Evolutionary conservation across 2,329 filamentous ascomycete species (phyloP).

Genomic region (Trichoderma sp.): DNA sequence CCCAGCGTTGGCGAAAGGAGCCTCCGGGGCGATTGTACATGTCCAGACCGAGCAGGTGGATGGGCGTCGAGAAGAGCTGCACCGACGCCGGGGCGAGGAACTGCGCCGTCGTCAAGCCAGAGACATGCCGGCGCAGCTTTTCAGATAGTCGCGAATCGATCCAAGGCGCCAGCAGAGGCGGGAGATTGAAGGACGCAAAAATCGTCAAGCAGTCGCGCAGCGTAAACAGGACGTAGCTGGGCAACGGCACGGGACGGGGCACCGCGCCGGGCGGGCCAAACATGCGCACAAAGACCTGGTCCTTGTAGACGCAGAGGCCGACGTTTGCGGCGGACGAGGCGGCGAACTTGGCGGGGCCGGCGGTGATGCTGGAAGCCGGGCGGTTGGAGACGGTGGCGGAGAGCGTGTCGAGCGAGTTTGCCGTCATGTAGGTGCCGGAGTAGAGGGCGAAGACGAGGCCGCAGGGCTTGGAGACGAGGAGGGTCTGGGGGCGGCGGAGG

Average conservation of each 20-base stretch:
- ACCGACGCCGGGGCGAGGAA: conserved; percentile 78
- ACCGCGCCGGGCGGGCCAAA: conserved; percentile 65
- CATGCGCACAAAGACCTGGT: conserved; percentile 79
- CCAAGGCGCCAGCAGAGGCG: conserved; percentile 71
- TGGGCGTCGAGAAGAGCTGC: conserved; percentile 77
- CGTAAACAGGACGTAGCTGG: conserved; percentile 78
- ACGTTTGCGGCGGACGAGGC: conserved; percentile 83
- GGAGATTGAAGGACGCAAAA: conserved; percentile 89
- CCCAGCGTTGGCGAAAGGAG: conserved; percentile 61
- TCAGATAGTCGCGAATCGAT: conserved; percentile 59
- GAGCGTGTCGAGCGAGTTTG: conserved; percentile 82
- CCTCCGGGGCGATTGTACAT: conserved; percentile 70
- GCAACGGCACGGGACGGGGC: conserved; percentile 62
- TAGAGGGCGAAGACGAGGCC: conserved; percentile 74
- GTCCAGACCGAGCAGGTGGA: conserved; percentile 84
- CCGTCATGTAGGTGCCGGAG: conserved; percentile 84
- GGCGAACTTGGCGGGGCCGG: conserved; percentile 77
- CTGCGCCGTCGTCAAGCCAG: conserved; percentile 68
- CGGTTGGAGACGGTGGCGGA: conserved; percentile 63
- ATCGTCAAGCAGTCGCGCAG: conserved; percentile 84
- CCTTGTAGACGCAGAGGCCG: conserved; percentile 84
- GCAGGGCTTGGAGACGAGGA: conserved; percentile 67
- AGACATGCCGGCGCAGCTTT: conserved; percentile 48
- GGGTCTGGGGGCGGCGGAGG: conserved; percentile 58
- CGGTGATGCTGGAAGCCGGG: conserved; percentile 64